Evolutionary conservation across 768 basidiomycete species (phyloP).

Genomic region (Phlebiopsis flavidoalba): DNA sequence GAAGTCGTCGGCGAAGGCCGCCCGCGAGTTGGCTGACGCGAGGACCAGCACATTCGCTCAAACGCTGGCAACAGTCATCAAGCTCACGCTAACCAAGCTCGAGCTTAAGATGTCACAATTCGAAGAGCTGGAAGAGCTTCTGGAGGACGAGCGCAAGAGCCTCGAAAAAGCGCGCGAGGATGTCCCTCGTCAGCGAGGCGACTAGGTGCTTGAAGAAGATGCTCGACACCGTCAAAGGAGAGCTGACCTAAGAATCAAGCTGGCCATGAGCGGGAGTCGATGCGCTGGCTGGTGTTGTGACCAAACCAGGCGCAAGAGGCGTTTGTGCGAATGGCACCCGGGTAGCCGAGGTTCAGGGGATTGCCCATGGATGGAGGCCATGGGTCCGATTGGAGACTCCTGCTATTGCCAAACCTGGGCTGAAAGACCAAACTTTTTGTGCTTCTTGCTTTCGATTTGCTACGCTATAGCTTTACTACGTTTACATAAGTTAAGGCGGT

Average conservation of each 20-base stretch:
- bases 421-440: neutral
- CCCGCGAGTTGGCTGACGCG: constrained; percentile 69
- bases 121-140: constrained; percentile 85
- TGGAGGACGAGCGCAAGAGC: constrained; percentile 85
- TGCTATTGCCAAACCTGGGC: constrained; percentile 6
- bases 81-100: constrained; percentile 79
- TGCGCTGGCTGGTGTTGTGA: constrained; percentile 26
- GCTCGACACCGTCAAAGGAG: constrained; percentile 61
- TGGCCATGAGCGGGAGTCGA: constrained; percentile 25
- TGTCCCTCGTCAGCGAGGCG: constrained; percentile 80
- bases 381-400: constrained; percentile 41
- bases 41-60: constrained; percentile 74
- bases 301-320: constrained; percentile 30
- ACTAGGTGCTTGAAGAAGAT: constrained; percentile 61
- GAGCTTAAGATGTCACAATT: constrained; percentile 95
- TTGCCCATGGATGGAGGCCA: constrained; percentile 44
- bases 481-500: neutral
- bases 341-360: constrained; percentile 46
- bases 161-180: constrained; percentile 80
- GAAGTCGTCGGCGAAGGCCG: constrained; percentile 83
- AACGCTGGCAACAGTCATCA: constrained; percentile 81
- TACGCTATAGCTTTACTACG: constrained; percentile 1
- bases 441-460: neutral
- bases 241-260: constrained; percentile 51
- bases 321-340: constrained; percentile 53